A percentile compares a stretch with the other conserved stretches of the same genome.
Conservation (phyloP, 495 filamentous ascomycete genomes). For the Elasticomyces elasticus region DNA sequence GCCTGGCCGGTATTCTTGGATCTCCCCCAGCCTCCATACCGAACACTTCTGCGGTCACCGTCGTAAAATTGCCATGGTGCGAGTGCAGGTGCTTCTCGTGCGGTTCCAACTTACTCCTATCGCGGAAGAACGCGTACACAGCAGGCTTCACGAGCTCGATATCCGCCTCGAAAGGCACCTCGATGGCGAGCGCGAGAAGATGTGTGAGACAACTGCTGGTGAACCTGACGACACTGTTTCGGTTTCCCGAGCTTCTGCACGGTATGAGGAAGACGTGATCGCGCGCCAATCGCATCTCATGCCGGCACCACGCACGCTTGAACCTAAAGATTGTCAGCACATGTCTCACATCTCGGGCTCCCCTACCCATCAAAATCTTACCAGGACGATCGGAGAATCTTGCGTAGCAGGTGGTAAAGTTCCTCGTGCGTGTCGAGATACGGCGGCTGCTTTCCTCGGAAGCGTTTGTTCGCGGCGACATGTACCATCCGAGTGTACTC, state of each 20-base stretch:
- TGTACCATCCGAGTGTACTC: conserved; percentile 16
- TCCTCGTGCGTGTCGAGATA: conserved; percentile 22
- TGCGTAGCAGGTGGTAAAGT: conserved; percentile 22
- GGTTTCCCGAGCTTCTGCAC: conserved; percentile 14
- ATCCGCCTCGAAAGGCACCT: conserved; percentile 20
- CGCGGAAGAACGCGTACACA: conserved; percentile 16
- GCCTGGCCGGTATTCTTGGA: conserved; percentile 21
- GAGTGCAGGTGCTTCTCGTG: conserved; percentile 6
- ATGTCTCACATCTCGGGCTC: no score
- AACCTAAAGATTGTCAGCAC: no score
- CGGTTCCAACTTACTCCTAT: conserved; percentile 8
- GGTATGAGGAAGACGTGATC: conserved; percentile 28
- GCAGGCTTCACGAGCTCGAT: conserved; percentile 18
- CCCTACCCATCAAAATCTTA: no score
- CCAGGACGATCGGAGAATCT: conserved; percentile 27
- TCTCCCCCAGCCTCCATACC: conserved; percentile 27
- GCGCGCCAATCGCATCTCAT: conserved; percentile 27
- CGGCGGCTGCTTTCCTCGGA: conserved; percentile 23
- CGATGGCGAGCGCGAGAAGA: conserved; percentile 23
- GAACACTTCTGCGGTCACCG: conserved; percentile 26
- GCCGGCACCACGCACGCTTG: conserved; percentile 29
- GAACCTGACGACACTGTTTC: conserved; percentile 22
- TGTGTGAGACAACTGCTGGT: conserved; percentile 26
- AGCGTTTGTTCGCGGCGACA: conserved; percentile 19
- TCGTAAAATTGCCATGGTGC: conserved; percentile 23